Conservation (phyloP, 129 eudicot genomes). For the Flaveria sonorensis region DNA sequence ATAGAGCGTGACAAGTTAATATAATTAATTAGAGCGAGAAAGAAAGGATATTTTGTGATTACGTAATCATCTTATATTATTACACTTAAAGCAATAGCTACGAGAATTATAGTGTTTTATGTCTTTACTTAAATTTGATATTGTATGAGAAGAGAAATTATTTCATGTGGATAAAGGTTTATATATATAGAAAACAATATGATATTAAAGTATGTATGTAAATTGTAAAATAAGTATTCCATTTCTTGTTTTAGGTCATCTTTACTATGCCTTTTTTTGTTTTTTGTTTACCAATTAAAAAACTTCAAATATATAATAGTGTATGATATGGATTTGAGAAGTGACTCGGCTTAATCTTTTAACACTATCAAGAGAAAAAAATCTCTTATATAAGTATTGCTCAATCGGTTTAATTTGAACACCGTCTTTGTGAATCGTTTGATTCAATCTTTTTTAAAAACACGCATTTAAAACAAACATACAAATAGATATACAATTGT, state of each 20-base stretch:
- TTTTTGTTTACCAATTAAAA: constrained; percentile 20
- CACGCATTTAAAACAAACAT: constrained; percentile 17
- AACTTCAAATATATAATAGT: background rate
- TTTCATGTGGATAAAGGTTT: too few species aligned
- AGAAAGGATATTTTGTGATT: background rate
- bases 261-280: background rate
- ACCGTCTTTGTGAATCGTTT: too few species aligned
- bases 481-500: constrained; percentile 12
- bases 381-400: too few species aligned
- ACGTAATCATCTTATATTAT: background rate
- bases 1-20: too few species aligned
- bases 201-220: background rate
- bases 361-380: too few species aligned
- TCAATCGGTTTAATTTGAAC: too few species aligned
- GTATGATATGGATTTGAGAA: background rate
- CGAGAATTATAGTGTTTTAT: too few species aligned
- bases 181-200: background rate
- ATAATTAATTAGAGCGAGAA: background rate
- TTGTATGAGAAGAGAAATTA: too few species aligned
- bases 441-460: background rate
- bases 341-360: too few species aligned
- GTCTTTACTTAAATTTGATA: background rate
- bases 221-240: background rate
- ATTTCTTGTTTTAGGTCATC: background rate
- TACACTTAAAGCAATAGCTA: background rate